Percentiles rank a stretch among this genome's conserved stretches.
phyloP scores from a whole-genome alignment of 257 asterid genomes.

The Capsicum rhomboideum region DNA sequence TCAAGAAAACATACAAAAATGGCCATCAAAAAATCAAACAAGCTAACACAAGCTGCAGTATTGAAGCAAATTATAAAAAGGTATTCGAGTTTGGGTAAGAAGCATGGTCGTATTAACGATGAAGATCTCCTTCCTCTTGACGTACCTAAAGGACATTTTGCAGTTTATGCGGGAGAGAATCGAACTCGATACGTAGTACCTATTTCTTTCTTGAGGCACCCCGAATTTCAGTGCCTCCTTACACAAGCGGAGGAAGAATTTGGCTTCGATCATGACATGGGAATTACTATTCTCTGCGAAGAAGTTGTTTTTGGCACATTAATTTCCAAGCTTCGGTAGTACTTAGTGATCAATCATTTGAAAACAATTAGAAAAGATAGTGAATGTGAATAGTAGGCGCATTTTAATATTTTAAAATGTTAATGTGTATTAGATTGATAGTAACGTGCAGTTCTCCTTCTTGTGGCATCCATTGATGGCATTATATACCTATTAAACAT shows the following conservation, averaged over 20 bases:
- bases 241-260: not conserved
- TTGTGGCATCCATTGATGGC: too few relatives aligned
- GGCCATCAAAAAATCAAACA: constrained; percentile 10
- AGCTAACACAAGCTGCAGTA: constrained; percentile 7
- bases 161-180: not conserved
- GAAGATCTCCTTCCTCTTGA: constrained; percentile 16
- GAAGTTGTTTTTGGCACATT: constrained; percentile 16
- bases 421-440: too few relatives aligned
- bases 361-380: too few relatives aligned
- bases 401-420: too few relatives aligned
- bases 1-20: not conserved
- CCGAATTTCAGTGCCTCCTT: not conserved
- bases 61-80: constrained; percentile 12
- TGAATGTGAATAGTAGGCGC: too few relatives aligned
- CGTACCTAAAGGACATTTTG: constrained; percentile 43
- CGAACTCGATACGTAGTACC: not conserved
- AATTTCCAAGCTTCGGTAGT: not conserved
- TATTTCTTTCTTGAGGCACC: not conserved
- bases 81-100: constrained; percentile 8
- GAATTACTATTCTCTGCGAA: constrained; percentile 7
- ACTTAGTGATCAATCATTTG: too few relatives aligned
- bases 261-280: not conserved
- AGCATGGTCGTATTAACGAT: not conserved
- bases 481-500: too few relatives aligned
- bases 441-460: too few relatives aligned